Percentiles rank a stretch among this genome's conserved stretches.
These are phyloP conservation scores for Immersiella caudata DNA, from an alignment of 495 filamentous ascomycete species.

Conservation along the genomic window DNA sequence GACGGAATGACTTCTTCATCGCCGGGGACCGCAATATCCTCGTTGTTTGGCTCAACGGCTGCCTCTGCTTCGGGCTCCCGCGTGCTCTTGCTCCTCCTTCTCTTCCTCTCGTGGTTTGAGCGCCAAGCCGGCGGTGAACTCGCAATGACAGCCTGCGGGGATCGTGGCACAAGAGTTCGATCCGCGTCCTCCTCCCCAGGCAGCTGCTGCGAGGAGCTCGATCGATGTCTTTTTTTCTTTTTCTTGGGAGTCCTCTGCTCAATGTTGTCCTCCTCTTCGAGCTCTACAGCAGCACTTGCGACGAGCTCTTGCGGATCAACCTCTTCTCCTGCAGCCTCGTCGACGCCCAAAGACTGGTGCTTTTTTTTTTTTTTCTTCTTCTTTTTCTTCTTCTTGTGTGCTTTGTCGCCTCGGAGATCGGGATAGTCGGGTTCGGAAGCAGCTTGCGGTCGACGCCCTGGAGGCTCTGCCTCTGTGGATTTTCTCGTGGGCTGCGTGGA, in stretches of 20 bases:
- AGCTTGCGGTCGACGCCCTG: not conserved
- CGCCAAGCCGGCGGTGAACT: not conserved
- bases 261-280: not conserved
- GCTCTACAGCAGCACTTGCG: not conserved
- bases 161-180: not conserved
- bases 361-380: slow-evolving; percentile 8
- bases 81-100: not conserved
- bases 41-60: not conserved
- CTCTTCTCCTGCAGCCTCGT: not conserved
- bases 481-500: not conserved
- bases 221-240: slow-evolving; percentile 7
- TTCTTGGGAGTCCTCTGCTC: slow-evolving; percentile 4
- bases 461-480: not conserved
- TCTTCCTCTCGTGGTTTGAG: not conserved
- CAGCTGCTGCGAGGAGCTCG: not conserved
- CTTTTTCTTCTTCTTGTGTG: not conserved
- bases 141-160: not conserved
- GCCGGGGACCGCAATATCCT: not conserved
- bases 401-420: not conserved
- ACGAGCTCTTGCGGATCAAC: not conserved
- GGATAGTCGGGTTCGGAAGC: not conserved
- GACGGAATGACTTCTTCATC: slow-evolving; percentile 7
- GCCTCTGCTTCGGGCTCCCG: not conserved
- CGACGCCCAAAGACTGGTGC: not conserved
- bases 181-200: not conserved